A percentile compares a stretch with the other conserved stretches of the same genome.
Conservation (phyloP, 208 protist genomes). For the Phytomonas francai region DNA sequence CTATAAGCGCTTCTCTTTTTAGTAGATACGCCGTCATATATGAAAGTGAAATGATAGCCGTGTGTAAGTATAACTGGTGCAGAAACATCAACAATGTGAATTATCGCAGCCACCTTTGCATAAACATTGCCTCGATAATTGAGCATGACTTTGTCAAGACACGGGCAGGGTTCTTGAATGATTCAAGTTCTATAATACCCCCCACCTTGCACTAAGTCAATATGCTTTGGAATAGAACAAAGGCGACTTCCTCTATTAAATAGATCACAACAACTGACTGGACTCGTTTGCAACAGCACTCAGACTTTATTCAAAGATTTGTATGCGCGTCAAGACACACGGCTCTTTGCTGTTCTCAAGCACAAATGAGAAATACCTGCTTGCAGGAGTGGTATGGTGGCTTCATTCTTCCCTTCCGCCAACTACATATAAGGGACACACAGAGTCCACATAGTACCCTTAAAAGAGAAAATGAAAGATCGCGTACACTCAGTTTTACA, state of each 20-base stretch:
- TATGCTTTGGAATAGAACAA: neutral
- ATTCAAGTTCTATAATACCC: neutral
- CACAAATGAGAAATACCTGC: neutral
- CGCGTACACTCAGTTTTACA: neutral
- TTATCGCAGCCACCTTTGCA: neutral
- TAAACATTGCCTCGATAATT: neutral
- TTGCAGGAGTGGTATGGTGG: neutral
- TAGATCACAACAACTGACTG: neutral
- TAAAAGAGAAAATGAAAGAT: neutral
- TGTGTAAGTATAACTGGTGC: neutral
- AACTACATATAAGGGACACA: neutral
- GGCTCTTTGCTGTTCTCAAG: neutral
- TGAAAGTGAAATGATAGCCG: neutral
- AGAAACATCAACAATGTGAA: neutral
- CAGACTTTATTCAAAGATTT: neutral
- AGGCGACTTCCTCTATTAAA: neutral
- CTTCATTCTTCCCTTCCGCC: neutral
- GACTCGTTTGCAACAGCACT: neutral
- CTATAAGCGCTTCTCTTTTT: neutral
- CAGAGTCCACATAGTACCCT: neutral
- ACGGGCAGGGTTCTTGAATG: neutral
- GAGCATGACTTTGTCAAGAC: neutral
- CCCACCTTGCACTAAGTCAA: neutral
- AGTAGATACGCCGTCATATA: neutral
- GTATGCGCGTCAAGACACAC: neutral